Conservation (phyloP, 352 stramenopile genomes). For the Phytophthora fragariae region DNA sequence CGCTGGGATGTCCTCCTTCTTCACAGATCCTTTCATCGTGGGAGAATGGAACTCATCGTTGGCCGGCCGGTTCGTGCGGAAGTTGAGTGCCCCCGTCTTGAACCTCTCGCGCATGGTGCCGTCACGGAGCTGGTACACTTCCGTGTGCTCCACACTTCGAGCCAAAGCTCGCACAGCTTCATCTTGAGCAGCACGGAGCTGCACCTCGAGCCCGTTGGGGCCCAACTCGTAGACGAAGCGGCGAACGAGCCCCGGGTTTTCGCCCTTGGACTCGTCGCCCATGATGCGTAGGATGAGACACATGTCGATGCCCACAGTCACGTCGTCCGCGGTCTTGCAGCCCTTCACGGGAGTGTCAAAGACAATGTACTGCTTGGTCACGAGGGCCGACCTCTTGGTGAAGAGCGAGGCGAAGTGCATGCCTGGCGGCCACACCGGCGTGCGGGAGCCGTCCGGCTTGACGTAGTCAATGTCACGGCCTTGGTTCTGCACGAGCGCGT, state of each 20-base stretch:
- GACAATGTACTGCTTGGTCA: slow-evolving; percentile 91
- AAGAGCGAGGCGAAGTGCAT: slow-evolving; percentile 80
- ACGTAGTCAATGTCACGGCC: slow-evolving; percentile 76
- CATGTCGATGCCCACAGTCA: slow-evolving; percentile 89
- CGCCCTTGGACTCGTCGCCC: slow-evolving; percentile 80
- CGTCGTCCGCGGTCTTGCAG: slow-evolving; percentile 91
- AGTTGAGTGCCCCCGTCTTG: slow-evolving; percentile 54
- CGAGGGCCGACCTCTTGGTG: slow-evolving; percentile 78
- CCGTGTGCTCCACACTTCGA: slow-evolving; percentile 87
- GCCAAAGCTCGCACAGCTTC: slow-evolving; percentile 83
- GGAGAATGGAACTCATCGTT: slow-evolving; percentile 40
- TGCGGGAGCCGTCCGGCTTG: slow-evolving; percentile 50
- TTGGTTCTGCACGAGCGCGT: slow-evolving; percentile 89
- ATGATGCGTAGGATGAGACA: slow-evolving; percentile 92
- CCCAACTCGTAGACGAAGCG: slow-evolving; percentile 92
- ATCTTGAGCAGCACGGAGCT: slow-evolving; percentile 84
- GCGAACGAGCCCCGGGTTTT: slow-evolving; percentile 85
- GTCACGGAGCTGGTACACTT: slow-evolving; percentile 88
- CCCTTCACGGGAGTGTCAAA: slow-evolving; percentile 91
- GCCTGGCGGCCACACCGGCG: slow-evolving; percentile 77
- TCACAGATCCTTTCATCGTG: slow-evolving; percentile 16
- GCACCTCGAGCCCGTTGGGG: slow-evolving; percentile 83
- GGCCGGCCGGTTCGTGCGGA: slow-evolving; percentile 19
- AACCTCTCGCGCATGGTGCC: slow-evolving; percentile 75
- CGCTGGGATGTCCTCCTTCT: slow-evolving; percentile 10